A percentile compares a stretch with the other conserved stretches of the same genome.
These are phyloP conservation scores for Macadamia integrifolia DNA, from an alignment of 164 flowering plant species.

Conservation along the genomic window DNA sequence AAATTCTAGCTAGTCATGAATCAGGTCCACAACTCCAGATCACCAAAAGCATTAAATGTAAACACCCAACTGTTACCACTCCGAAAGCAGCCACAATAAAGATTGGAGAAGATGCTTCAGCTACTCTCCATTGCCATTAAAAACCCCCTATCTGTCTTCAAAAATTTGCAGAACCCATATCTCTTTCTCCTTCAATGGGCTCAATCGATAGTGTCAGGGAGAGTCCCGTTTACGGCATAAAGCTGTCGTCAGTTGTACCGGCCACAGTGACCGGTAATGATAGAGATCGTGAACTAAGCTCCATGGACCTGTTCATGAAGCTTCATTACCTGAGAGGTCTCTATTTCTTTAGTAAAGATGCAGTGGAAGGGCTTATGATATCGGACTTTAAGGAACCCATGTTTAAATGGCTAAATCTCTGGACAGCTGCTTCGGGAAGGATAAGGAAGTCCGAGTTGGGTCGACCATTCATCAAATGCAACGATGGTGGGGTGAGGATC, in stretches of 20 bases:
- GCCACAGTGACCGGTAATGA: conserved; percentile 39
- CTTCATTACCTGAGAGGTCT: conserved; percentile 59
- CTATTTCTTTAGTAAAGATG: conserved; percentile 43
- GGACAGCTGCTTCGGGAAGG: conserved; percentile 37
- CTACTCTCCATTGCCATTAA: not conserved
- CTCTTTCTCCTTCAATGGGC: not conserved
- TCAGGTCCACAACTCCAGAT: too few relatives aligned
- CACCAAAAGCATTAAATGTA: not conserved
- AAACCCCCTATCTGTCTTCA: not conserved
- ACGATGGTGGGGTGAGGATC: conserved; percentile 66
- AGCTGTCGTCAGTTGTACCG: conserved; percentile 64
- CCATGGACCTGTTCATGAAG: conserved; percentile 66
- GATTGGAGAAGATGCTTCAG: not conserved
- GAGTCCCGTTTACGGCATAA: conserved; percentile 22
- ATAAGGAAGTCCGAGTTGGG: conserved; percentile 47
- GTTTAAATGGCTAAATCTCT: conserved; percentile 44
- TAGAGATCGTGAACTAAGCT: conserved; percentile 25
- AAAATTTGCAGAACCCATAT: not conserved
- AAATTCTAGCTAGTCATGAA: too few relatives aligned
- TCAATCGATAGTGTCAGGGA: not conserved
- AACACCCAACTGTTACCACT: not conserved
- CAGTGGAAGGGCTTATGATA: conserved; percentile 27
- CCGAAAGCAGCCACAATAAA: not conserved
- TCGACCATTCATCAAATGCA: conserved; percentile 59
- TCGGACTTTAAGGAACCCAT: conserved; percentile 41